Evolutionary conservation across 2,329 filamentous ascomycete genomes (phyloP), one percentile per base, ranked within the genome.

Genomic region (Beauveria pseudobassiana): DNA sequence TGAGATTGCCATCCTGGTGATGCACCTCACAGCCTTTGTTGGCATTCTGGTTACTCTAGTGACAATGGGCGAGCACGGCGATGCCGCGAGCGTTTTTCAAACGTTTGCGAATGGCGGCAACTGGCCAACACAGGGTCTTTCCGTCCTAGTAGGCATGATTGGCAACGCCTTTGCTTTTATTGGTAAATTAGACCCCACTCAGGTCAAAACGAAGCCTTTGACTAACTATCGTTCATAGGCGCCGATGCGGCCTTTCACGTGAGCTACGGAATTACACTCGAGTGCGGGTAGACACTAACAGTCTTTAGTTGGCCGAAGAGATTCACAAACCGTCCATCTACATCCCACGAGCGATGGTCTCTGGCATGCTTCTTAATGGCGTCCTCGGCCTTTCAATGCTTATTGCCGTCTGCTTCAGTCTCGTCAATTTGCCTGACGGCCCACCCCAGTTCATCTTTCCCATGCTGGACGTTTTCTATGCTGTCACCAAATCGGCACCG

Each of bases 381-480:
- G 67, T 75, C 0, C 70, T 82, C 0, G 84, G 83, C 0, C 81
- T 85, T 51, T 74, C 78, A 14, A 82, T 85, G 75, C 66, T 84
- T 16, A 73, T 85, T n/a, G 80, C 80, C 1, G 72, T 83, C 38
- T 75, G 82, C 10, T 86, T 85, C 81, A 10, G 73, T 78, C 14
- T 69, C 67, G 0, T 75, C 78, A 1, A 68, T 81, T 2, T 70
- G 70, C 0, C 77, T 76, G 0, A 74, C 75, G 0, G 82, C 81
- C 0, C 77, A 76, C 34, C 48, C 16, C 34, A 51, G 46, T 59
- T 50, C 46, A 50, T 51, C 0, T 83, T 82, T 50, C 83, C 85
- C 0, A 84, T 85, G 64, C 85, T 87, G 67, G 76, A 84, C 54
- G 77, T 86, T 24, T 85, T 85, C 63, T 76, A 76, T 63, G 77